A percentile compares a stretch with the other conserved stretches of the same genome.
phyloP scores from a whole-genome alignment of 2,329 filamentous ascomycete genomes.

The Trichoderma endophyticum region DNA sequence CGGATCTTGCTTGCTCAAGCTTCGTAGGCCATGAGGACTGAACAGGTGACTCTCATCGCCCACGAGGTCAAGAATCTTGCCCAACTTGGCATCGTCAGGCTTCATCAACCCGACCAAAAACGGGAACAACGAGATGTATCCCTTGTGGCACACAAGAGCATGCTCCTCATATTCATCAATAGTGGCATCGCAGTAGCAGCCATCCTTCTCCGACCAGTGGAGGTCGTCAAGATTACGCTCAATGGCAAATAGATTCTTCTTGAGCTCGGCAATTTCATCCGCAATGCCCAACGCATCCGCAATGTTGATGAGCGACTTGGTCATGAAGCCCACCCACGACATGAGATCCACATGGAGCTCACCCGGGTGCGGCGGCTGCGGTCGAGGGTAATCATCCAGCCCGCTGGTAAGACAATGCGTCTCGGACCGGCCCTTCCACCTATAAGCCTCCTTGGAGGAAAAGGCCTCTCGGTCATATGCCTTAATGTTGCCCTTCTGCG shows the following conservation, averaged over 20 bases:
- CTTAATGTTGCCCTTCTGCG: constrained; percentile 85
- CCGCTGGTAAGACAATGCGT: constrained; percentile 89
- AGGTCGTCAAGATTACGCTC: constrained; percentile 83
- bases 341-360: constrained; percentile 95
- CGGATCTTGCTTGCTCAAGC: constrained; percentile 77
- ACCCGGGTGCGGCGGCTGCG: constrained; percentile 89
- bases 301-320: constrained; percentile 76
- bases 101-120: constrained; percentile 81
- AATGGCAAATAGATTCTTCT: constrained; percentile 71
- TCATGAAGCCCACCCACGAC: constrained; percentile 97
- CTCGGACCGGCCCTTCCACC: constrained; percentile 87
- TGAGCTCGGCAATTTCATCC: constrained; percentile 74
- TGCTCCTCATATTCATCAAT: constrained; percentile 95
- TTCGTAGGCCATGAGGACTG: constrained; percentile 83
- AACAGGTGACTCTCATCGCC: constrained; percentile 82
- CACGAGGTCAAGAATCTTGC: constrained; percentile 72
- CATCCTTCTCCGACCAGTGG: constrained; percentile 80
- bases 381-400: constrained; percentile 91
- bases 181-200: constrained; percentile 90
- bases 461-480: constrained; percentile 87
- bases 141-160: constrained; percentile 87
- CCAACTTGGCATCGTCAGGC: constrained; percentile 70
- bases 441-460: constrained; percentile 86
- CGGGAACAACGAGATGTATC: constrained; percentile 90
- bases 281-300: constrained; percentile 69